Base-by-base conservation (phyloP, 208 protist species). In the Crithidia fasciculata region DNA sequence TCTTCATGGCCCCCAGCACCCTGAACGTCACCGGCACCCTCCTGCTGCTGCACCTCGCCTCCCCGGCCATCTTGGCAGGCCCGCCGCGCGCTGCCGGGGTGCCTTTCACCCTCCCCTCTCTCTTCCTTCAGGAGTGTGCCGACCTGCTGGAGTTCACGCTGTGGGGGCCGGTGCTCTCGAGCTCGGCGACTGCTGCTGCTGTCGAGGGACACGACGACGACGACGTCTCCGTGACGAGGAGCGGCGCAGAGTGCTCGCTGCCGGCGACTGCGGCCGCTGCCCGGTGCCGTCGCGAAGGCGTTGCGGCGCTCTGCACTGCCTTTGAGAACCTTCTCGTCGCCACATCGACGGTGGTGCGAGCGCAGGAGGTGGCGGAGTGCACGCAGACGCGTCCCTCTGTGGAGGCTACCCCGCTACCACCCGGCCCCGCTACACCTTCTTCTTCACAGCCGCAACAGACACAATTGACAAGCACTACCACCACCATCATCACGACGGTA, bases 31-130 rank as follows among this genome's bases (percentile, higher is more conserved):
- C 72, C 37, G 82, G 84, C 0, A 60, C 66, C n/a, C 74, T 92
- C 8, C 54, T 92, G 60, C 50, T 85, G 44, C 76, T 92, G 41
- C 84, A 89, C 59, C 88, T 89, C 73, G 82, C 78, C 43, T 77
- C 81, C 3, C 68, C 77, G 2, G 72, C 65, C 5, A 47, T 72
- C 41, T 44, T 84, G 37, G 64, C 68, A 13, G 73, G 37, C 12
- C 66, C 83, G 10, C 74, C 77, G 19, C 76, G 61, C 5, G 50
- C 67, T 5, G 72, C 74, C 36, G 75, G 69, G 52, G 47, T 74
- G 47, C 55, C 70, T 16, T 84, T 84, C 76, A 53, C 55, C 57
- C 49, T 84, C 8, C 77, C 87, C 39, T 52, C 65, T 16, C 45
- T 75, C 12, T 89, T 89, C 73, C 81, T 89, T 61, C 72, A 82